Evolutionary conservation across 176 grass and related monocot species (phyloP).

Genomic region (Carex scoparia): DNA sequence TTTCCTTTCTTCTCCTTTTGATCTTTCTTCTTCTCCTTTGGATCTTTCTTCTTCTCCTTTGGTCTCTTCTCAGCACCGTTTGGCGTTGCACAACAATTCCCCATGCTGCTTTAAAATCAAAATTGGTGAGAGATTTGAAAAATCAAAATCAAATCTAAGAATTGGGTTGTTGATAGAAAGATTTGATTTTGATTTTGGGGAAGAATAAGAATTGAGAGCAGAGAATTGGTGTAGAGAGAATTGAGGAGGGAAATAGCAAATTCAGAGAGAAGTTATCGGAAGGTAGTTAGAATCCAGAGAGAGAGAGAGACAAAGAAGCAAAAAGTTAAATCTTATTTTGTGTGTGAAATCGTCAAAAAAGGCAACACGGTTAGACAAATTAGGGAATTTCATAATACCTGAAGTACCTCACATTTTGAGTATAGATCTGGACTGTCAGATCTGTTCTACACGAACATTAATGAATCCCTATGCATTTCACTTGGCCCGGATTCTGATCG

Average conservation of each 20-base stretch:
- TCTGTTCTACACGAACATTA: too few species aligned
- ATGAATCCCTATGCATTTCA: too few species aligned
- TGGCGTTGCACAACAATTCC: constrained; percentile 63
- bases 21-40: constrained; percentile 21
- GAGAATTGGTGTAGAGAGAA: not conserved
- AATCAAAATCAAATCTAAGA: not conserved
- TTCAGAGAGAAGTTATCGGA: not conserved
- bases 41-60: constrained; percentile 1
- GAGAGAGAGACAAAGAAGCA: not conserved
- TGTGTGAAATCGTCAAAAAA: not conserved
- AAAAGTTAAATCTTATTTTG: not conserved
- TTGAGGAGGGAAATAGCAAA: constrained; percentile 9
- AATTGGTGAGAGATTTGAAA: not conserved
- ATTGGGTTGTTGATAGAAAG: too few species aligned
- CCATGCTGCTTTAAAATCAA: constrained; percentile 32
- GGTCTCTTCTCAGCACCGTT: not conserved
- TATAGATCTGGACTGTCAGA: too few species aligned
- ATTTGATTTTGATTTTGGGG: not conserved
- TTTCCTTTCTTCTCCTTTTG: constrained; percentile 58
- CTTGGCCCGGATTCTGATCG: too few species aligned
- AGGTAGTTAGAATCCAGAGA: constrained; percentile 1
- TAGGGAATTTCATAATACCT: not conserved
- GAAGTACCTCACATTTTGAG: too few species aligned
- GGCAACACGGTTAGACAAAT: constrained; percentile 12
- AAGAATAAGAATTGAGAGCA: not conserved